A percentile compares a stretch with the other conserved stretches of the same genome.
Evolutionary conservation across 2,329 filamentous ascomycete species (phyloP).

Genomic region (Trichocomaceae sp.): DNA sequence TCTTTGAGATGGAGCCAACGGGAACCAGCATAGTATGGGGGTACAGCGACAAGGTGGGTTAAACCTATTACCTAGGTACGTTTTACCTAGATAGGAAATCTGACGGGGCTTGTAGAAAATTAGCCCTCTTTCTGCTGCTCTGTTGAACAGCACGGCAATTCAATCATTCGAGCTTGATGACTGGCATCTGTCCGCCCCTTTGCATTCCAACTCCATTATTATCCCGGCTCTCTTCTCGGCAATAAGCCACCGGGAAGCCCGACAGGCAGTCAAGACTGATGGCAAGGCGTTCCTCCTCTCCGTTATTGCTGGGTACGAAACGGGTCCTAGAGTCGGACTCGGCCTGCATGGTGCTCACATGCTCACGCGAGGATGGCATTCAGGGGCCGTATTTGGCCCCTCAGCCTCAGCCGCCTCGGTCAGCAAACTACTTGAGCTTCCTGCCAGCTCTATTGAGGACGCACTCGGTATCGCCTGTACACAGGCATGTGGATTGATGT

Average conservation of each 20-base stretch:
- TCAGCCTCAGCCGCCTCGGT: conserved; percentile 29
- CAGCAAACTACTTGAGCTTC: conserved; percentile 28
- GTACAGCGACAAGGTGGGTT: conserved; percentile 13
- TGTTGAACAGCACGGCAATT: conserved; percentile 41
- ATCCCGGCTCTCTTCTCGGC: conserved; percentile 38
- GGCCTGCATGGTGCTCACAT: conserved; percentile 35
- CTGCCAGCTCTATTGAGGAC: conserved; percentile 24
- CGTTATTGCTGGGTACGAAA: conserved; percentile 36
- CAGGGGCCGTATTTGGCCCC: conserved; percentile 35
- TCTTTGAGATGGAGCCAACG: conserved; percentile 18
- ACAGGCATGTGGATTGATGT: conserved; percentile 37
- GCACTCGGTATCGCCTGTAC: conserved; percentile 35
- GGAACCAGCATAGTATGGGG: conserved; percentile 20
- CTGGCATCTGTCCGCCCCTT: conserved; percentile 36
- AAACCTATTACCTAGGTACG: neutral
- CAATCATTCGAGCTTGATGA: conserved; percentile 43
- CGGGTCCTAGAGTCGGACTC: conserved; percentile 33
- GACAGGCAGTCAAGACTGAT: conserved; percentile 13
- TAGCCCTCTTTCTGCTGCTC: conserved; percentile 32
- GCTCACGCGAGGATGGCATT: conserved; percentile 37
- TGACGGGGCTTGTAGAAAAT: conserved; percentile 22
- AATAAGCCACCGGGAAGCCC: conserved; percentile 1
- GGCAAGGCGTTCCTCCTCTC: conserved; percentile 31
- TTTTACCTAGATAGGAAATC: neutral
- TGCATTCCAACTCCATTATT: conserved; percentile 35